These are phyloP conservation scores for Trichoderma brevicompactum DNA, from an alignment of 2,329 filamentous ascomycete genomes.

Conservation along the genomic window DNA sequence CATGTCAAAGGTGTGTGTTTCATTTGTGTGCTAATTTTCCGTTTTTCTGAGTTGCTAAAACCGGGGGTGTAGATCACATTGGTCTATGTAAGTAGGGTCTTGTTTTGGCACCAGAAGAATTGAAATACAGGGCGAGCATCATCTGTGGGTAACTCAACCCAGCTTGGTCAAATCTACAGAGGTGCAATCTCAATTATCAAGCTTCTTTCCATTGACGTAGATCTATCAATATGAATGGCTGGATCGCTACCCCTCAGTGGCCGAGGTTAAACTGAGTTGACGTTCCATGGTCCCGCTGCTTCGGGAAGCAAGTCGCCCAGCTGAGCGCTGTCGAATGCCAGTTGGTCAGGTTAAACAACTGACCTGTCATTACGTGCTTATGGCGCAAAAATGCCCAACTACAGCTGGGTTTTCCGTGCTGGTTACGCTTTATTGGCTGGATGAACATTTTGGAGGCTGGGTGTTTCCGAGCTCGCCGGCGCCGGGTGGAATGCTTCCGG, in stretches of 20 bases:
- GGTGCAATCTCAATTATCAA: not conserved
- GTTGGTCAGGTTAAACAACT: not conserved
- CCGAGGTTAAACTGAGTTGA: not conserved
- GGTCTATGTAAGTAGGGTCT: not conserved
- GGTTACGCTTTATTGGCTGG: slow-evolving; percentile 5
- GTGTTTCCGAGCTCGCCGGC: slow-evolving; percentile 13
- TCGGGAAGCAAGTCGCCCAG: slow-evolving; percentile 13
- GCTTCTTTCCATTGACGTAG: not conserved
- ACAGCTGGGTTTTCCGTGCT: not conserved
- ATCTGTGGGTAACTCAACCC: no score
- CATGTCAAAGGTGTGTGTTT: not conserved
- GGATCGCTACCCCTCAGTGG: not conserved
- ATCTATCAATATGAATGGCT: not conserved
- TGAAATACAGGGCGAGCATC: no score
- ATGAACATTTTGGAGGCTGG: not conserved
- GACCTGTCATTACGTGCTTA: slow-evolving; percentile 12
- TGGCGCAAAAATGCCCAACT: not conserved
- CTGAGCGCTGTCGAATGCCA: not conserved
- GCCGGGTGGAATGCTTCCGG: not conserved
- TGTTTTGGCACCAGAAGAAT: slow-evolving; percentile 1
- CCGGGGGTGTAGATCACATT: not conserved
- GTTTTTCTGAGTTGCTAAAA: not conserved
- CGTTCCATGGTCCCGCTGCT: not conserved
- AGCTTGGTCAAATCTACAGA: no score
- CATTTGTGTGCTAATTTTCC: not conserved